Evolutionary conservation across 176 grass and related monocot genomes (phyloP).

Genomic region (Hordeum marinum): DNA sequence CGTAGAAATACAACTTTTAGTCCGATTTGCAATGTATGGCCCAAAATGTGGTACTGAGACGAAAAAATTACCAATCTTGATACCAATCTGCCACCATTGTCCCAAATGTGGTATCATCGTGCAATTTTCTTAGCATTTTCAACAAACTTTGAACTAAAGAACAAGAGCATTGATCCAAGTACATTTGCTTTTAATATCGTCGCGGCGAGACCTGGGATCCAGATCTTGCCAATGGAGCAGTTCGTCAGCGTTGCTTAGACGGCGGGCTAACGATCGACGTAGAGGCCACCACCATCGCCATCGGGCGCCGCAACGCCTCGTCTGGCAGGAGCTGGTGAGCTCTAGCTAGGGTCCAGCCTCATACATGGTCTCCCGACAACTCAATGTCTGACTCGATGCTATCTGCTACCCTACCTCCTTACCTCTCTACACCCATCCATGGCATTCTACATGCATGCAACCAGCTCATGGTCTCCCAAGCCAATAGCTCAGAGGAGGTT

Average conservation of each 20-base stretch:
- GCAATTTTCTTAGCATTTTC: no score
- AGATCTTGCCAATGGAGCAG: constrained; percentile 7
- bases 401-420: constrained; percentile 17
- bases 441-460: not conserved
- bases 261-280: not conserved
- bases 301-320: not conserved
- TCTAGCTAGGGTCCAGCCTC: not conserved
- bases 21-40: no score
- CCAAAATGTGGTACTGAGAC: no score
- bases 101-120: no score
- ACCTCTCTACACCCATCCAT: not conserved
- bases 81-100: no score
- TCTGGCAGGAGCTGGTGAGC: constrained; percentile 25
- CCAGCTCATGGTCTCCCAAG: no score
- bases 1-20: no score
- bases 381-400: not conserved
- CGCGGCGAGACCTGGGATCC: not conserved
- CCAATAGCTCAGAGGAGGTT: no score
- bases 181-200: no score
- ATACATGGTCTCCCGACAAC: constrained; percentile 25
- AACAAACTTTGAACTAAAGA: no score
- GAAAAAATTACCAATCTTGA: no score
- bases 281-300: not conserved
- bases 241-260: constrained; percentile 25
- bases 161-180: no score